These are phyloP conservation scores for Sarocladium strictum DNA, from an alignment of 2,329 filamentous ascomycete species.

Conservation along the genomic window DNA sequence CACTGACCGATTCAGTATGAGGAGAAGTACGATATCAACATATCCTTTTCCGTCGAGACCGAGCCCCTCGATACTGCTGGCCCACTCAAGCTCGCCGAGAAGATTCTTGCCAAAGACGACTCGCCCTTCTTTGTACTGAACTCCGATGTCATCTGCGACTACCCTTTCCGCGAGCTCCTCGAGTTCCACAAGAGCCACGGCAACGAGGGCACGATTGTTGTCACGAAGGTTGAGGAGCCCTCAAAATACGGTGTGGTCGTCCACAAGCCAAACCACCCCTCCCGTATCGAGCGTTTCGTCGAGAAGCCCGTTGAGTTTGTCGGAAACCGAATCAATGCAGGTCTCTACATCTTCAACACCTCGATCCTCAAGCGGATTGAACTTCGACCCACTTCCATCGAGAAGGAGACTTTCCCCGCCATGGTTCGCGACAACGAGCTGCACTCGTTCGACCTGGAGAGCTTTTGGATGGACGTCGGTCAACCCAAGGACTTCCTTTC, in stretches of 20 bases:
- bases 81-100: constrained; percentile 90
- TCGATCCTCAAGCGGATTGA: constrained; percentile 88
- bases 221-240: constrained; percentile 98
- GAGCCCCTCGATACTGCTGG: constrained; percentile 94
- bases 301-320: constrained; percentile 99
- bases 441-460: constrained; percentile 93
- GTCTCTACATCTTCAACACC: constrained; percentile 96
- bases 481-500: constrained; percentile 98
- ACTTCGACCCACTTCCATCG: constrained; percentile 91
- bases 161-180: constrained; percentile 84
- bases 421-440: constrained; percentile 85
- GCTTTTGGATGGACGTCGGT: constrained; percentile 99
- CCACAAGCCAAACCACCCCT: constrained; percentile 86
- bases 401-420: constrained; percentile 97
- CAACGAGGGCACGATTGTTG: constrained; percentile 93
- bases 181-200: constrained; percentile 91
- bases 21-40: constrained; percentile 85
- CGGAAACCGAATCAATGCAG: constrained; percentile 96
- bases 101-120: constrained; percentile 88
- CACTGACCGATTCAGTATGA: constrained; percentile 58
- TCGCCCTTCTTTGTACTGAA: constrained; percentile 97
- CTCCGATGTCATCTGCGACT: constrained; percentile 97
- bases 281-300: constrained; percentile 95
- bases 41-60: constrained; percentile 93
- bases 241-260: constrained; percentile 99